Base-by-base conservation (phyloP, 2,329 filamentous ascomycete genomes). In the Nannizziopsis arthrosporioides region DNA sequence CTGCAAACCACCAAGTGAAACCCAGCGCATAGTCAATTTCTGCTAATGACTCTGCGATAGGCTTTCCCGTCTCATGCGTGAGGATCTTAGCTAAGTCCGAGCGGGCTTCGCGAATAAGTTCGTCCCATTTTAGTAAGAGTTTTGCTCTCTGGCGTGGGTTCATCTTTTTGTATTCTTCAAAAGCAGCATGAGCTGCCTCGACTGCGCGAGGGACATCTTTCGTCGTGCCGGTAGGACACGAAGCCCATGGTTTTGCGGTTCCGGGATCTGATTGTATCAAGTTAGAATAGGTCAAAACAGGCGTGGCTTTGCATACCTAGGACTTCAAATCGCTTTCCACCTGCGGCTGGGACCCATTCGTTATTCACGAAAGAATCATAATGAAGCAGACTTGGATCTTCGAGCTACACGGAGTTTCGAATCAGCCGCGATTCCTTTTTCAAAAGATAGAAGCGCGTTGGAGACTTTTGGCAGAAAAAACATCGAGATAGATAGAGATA, bases 41-140 rank as follows among this genome's bases (percentile, higher is more conserved):
- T 34, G 80, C 81, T 61, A 77, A 78, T 32, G 84, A 81, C 61
- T 89, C 84, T 27, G 83, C 78, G 22, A 84, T 61, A 1, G 87
- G 85, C 71, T 94, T 94, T 54, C 87, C 87, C 56, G 93, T 93
- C 71, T 94, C 87, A 80, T 83, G 85, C 35, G 86, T 92, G 59
- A 94, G 88, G 53, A 94, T 73, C 52, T 74, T 85, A 6, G 85
- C 84, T 30, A 94, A 72, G 61, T 94, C 87, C 43, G 80, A 75
- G 51, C 68, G 71, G 54, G 81, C 76, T 45, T 76, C 76, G 6
- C 74, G 72, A 54, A 83, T 82, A 48, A 84, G 68, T 2, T 71
- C 62, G 61, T 84, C 76, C 79, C 80, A 84, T 61, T 78, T 78
- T 47, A 80, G 63, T 8, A 85, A 66, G 62, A 76, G 74, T 55